Evolutionary conservation across 345 rosid species (phyloP).

Genomic region (Eucalyptus cloeziana): DNA sequence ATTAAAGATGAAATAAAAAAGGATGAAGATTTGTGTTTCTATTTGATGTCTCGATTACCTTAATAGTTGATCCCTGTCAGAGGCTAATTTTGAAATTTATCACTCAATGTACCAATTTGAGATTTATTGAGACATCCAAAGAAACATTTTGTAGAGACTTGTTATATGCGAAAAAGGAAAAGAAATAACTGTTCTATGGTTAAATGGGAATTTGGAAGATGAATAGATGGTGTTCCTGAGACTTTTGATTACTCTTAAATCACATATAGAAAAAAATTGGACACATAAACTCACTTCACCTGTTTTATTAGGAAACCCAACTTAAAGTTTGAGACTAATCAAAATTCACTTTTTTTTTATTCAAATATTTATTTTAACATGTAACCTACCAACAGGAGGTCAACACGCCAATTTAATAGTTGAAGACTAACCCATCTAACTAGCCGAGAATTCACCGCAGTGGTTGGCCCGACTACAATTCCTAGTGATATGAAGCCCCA

Average conservation of each 20-base stretch:
- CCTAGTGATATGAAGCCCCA: neutral
- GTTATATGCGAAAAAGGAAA: neutral
- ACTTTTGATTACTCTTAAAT: neutral
- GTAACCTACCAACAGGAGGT: neutral
- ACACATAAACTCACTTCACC: neutral
- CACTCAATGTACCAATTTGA: neutral
- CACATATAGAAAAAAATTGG: neutral
- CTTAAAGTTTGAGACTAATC: neutral
- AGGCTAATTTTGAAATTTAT: neutral
- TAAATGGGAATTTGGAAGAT: neutral
- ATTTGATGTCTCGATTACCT: neutral
- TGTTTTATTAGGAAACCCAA: neutral
- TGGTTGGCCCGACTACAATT: neutral
- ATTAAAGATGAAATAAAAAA: neutral
- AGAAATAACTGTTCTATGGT: neutral
- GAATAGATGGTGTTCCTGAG: neutral
- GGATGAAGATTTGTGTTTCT: neutral
- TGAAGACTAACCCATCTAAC: neutral
- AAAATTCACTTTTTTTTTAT: neutral
- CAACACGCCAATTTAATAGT: neutral
- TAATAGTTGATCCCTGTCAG: neutral
- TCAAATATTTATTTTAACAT: neutral
- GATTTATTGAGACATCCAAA: neutral
- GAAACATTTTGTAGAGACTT: neutral
- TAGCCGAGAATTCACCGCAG: neutral